Conservation (phyloP, 2,329 filamentous ascomycete genomes). For the Calonectria multiphialidica region DNA sequence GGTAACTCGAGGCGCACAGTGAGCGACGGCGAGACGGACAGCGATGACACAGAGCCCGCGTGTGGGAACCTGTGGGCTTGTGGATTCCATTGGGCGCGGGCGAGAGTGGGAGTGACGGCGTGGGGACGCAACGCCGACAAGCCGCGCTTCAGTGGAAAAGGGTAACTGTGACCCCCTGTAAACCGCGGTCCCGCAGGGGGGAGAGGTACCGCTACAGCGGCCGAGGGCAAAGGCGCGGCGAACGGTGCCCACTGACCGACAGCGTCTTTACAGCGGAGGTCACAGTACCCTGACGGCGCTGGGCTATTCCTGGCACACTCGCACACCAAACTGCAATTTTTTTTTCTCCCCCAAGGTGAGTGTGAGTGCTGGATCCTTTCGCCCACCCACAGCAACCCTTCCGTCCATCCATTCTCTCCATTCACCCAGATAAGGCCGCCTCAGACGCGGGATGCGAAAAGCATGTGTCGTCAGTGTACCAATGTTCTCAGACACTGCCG, state of each 20-base stretch:
- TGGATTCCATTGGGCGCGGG: conserved; percentile 14
- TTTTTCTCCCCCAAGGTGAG: neutral
- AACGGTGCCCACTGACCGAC: conserved; percentile 9
- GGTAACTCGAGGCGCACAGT: conserved; percentile 36
- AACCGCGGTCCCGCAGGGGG: conserved; percentile 2
- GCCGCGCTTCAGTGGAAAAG: conserved; percentile 5
- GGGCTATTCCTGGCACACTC: conserved; percentile 3
- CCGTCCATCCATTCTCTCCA: conserved; percentile 20
- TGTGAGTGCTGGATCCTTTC: conserved; percentile 4
- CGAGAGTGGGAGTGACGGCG: conserved; percentile 5
- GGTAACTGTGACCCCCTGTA: neutral
- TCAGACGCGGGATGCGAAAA: conserved; percentile 9
- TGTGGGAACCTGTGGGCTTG: conserved; percentile 16
- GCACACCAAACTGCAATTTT: conserved; percentile 6
- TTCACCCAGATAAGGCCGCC: conserved; percentile 19
- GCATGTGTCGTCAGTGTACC: neutral
- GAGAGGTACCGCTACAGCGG: conserved; percentile 19
- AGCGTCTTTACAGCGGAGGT: conserved; percentile 6
- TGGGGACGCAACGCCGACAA: neutral
- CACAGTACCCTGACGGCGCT: conserved; percentile 15
- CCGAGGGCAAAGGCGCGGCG: neutral
- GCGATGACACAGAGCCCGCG: conserved; percentile 21
- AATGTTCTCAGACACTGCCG: neutral
- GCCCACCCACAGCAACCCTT: neutral
- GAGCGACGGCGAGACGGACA: conserved; percentile 33